Evolutionary conservation across 1,284 basidiomycete species (phyloP).

Genomic region (Fomes fomentarius): DNA sequence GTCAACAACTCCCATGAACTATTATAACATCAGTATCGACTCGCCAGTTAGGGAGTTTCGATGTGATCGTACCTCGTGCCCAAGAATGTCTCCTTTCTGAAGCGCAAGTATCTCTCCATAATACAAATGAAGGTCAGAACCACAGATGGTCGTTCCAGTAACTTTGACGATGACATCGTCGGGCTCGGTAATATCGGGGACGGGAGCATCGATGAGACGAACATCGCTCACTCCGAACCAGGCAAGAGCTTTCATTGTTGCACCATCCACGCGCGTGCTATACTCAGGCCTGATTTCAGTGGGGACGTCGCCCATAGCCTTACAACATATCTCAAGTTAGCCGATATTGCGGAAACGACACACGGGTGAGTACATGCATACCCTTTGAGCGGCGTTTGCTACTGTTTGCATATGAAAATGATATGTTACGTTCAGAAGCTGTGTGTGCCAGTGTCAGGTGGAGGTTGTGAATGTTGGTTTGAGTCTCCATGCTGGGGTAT

Average conservation of each 20-base stretch:
- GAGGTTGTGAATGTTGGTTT: too few species aligned
- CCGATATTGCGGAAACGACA: not conserved
- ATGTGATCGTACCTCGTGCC: slow-evolving; percentile 59
- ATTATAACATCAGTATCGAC: too few species aligned
- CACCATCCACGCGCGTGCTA: slow-evolving; percentile 51
- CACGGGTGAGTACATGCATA: slow-evolving; percentile 14
- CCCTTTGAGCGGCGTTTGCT: slow-evolving; percentile 40
- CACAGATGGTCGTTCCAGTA: slow-evolving; percentile 74
- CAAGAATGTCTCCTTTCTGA: slow-evolving; percentile 76
- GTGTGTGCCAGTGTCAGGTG: too few species aligned
- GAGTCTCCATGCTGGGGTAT: too few species aligned
- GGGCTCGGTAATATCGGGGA: slow-evolving; percentile 70
- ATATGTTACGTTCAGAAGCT: too few species aligned
- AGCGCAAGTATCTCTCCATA: slow-evolving; percentile 69
- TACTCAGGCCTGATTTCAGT: slow-evolving; percentile 50
- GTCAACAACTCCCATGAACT: slow-evolving; percentile 76
- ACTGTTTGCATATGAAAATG: slow-evolving; percentile 37
- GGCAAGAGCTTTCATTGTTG: slow-evolving; percentile 69
- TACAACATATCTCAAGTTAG: not conserved
- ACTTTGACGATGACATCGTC: slow-evolving; percentile 71
- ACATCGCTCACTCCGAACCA: slow-evolving; percentile 66
- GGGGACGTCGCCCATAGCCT: slow-evolving; percentile 44
- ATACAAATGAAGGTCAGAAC: slow-evolving; percentile 69
- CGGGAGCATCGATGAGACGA: slow-evolving; percentile 58
- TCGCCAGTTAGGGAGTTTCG: too few species aligned